Evolutionary conservation across 2,329 filamentous ascomycete genomes (phyloP), one percentile per base, ranked within the genome.

Genomic region (Microcyclosporella mali): DNA sequence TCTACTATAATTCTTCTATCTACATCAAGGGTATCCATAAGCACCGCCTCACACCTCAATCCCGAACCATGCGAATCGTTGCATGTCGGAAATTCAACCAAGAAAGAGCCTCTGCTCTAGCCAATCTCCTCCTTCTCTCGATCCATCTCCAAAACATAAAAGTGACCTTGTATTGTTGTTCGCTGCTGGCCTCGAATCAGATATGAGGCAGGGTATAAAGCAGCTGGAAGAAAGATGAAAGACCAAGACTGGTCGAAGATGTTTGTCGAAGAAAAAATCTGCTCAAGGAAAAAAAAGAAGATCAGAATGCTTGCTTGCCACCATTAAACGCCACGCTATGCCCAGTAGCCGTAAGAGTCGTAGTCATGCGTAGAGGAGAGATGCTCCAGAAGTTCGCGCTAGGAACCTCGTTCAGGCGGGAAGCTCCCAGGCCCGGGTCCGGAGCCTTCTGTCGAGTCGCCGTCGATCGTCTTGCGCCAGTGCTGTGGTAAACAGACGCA

Each of bases 381-480:
- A 41, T 48, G 12, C 33, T 41, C 31, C 30, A 35, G 25, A 30
- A 37, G 33, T 12, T 34, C 41, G 34, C 34, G 40, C 19, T 44
- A 45, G 39, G 40, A 50, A 12, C 46, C 46, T 46, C 46, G 38
- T 39, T 35, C 45, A 27, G 33, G 43, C 36, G 32, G 47, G 45
- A 40, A 21, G 39, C 31, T 41, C 35, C 21, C 21, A 25, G 21
- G n/a, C 19, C 35, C 46, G 17, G 50, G 52, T 8, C 52, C 55
- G 2, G 55, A 53, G 33, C 49, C 56, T 37, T 62, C 59, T n/a
- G 61, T 64, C 28, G 61, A 59, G 58, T 95, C 89, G 46, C 88
- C 88, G 52, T 97, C 90, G 56, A 97, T 94, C 2, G 90, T 97
- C 69, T 92, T 95, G 60, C 83, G 81, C 90, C 90, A 98, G 66